Base-by-base conservation (phyloP, 352 stramenopile genomes). In the Phytophthora podocarpi region DNA sequence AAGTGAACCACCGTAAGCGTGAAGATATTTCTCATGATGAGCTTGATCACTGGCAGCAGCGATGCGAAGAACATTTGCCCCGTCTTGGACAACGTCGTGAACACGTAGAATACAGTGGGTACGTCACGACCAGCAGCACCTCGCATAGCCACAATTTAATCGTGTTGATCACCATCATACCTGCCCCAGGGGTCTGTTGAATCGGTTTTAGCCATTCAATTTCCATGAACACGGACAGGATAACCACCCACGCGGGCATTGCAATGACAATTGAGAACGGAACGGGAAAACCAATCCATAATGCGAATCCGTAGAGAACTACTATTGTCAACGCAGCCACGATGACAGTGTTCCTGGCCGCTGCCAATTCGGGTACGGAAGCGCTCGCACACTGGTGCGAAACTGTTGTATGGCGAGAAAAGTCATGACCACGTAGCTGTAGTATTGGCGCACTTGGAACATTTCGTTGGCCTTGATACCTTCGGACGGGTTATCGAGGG, bases 101-200 rank as follows among this genome's bases (percentile, higher is more conserved):
- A 74, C 3, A 70, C 27, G 43, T 61, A 74, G 8, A 43, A 74
- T 74, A 74, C 6, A 16, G 30, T 4, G 59, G 65, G 12, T 74
- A 74, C 10, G 53, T 64, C 4, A 56, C 26, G 0, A 64, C 63
- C 6, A 67, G 24, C 18, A 49, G 11, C 23, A 60, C 59, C 27
- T 72, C 47, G 13, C 56, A 72, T 13, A 60, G 21, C 63, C 56
- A 67, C 1, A 72, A 30, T 28, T 67, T 64, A 12, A 72, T 30
- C 1, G 46, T 49, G 16, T 64, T 67, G 18, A 67, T 11, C 21
- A 67, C 41, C 37, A 64, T 49, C 3, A 23, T 59, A 0, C 36
- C 31, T 0, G 43, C 39, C 12, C 50, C 50, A 5, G 56, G 39
- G 15, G 18, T 55, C 21, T 54, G 31, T 21, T 61, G 62, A 28